These are phyloP conservation scores for Suhomyces wounanorum DNA, from an alignment of 1,139 yeast genomes.

Conservation along the genomic window DNA sequence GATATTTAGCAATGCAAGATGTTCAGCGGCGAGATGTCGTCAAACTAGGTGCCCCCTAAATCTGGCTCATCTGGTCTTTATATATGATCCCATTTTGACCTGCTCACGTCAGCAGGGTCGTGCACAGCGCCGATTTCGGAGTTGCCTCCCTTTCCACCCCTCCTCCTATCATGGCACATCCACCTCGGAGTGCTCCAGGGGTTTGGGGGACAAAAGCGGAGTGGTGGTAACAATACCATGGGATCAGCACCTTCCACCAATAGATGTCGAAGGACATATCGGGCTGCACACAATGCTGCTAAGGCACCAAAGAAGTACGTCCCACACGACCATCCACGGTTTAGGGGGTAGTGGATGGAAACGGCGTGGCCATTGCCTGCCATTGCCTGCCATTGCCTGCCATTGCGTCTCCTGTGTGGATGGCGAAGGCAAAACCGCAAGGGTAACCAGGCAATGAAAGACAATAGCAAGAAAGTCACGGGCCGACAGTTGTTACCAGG, in stretches of 20 bases:
- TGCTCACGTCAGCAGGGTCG: background rate
- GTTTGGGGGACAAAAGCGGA: background rate
- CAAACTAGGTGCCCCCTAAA: background rate
- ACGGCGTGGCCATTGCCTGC: background rate
- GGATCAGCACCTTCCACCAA: background rate
- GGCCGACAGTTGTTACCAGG: too few species aligned
- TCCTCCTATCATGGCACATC: conserved; percentile 3
- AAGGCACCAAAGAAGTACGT: background rate
- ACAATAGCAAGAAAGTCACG: too few species aligned
- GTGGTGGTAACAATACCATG: background rate
- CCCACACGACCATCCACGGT: background rate
- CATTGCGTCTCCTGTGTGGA: too few species aligned
- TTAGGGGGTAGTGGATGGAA: background rate
- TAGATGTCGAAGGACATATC: background rate
- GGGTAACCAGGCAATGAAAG: too few species aligned
- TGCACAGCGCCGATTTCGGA: conserved; percentile 6
- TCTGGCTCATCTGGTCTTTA: conserved; percentile 4
- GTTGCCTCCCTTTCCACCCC: conserved; percentile 8
- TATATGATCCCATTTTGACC: conserved; percentile 6
- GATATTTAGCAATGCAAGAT: background rate
- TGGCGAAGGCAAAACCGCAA: too few species aligned
- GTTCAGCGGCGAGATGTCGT: background rate
- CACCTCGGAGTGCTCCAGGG: background rate
- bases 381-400: too few species aligned
- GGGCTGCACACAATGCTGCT: background rate